Percentiles rank a stretch among this genome's conserved stretches.
Conservation (phyloP, 129 eudicot genomes). For the Arctium minus region DNA sequence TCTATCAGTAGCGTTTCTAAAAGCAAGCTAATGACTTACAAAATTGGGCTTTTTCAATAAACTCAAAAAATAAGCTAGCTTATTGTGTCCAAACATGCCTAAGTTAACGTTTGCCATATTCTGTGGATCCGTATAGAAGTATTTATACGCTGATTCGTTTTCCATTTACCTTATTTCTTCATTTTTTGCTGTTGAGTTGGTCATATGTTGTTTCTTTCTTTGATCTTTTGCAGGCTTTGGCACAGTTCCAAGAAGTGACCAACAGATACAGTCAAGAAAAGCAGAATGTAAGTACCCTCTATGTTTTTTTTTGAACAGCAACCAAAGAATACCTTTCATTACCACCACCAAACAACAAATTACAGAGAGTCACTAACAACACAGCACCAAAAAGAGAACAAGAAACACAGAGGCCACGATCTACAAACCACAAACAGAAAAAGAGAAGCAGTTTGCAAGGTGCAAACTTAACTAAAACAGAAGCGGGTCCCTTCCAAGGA, state of each 20-base stretch:
- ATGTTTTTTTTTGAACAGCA: too few species aligned
- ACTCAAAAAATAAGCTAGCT: not conserved
- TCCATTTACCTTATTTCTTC: not conserved
- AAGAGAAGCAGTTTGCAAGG: too few species aligned
- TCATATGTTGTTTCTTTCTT: constrained; percentile 1
- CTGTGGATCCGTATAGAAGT: not conserved
- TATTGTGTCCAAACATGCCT: not conserved
- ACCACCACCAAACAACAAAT: too few species aligned
- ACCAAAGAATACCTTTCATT: too few species aligned
- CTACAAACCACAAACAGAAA: too few species aligned
- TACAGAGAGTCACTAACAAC: too few species aligned
- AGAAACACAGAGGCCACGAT: too few species aligned
- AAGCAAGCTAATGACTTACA: not conserved
- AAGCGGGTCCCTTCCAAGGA: too few species aligned
- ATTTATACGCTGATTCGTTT: not conserved
- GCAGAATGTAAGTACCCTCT: constrained; percentile 59
- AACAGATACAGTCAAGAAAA: constrained; percentile 90
- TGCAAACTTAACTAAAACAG: too few species aligned
- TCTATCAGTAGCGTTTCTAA: not conserved
- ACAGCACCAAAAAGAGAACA: too few species aligned
- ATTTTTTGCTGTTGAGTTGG: too few species aligned
- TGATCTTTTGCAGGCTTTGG: constrained; percentile 63
- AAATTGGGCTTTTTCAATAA: not conserved
- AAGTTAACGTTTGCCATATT: not conserved
- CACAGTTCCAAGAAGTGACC: constrained; percentile 88